Conservation (phyloP, 2,329 filamentous ascomycete species). For the Pezicula rhizophila region DNA sequence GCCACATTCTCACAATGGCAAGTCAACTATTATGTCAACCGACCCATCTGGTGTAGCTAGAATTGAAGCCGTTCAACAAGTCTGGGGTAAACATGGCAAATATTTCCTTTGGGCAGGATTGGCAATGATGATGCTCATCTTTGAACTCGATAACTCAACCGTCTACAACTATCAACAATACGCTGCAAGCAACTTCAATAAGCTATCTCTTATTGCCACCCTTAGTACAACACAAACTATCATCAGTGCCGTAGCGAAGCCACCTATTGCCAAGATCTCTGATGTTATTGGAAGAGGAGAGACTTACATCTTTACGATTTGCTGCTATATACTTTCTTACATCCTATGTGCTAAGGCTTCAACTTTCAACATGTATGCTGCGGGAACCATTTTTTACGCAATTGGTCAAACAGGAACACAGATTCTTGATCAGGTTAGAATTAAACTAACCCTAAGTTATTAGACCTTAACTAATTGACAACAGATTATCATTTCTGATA, state of each 20-base stretch:
- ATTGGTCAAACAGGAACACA: neutral
- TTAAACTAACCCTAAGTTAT: conserved; percentile 40
- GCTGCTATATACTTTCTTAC: conserved; percentile 49
- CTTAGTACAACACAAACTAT: conserved; percentile 29
- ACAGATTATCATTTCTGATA: conserved; percentile 56
- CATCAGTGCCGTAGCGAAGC: conserved; percentile 48
- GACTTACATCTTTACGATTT: conserved; percentile 49
- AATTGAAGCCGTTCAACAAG: conserved; percentile 20
- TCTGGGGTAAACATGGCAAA: conserved; percentile 20
- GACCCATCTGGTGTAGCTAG: conserved; percentile 11
- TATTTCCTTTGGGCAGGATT: conserved; percentile 19
- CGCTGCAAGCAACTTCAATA: conserved; percentile 27
- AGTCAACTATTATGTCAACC: too few relatives aligned
- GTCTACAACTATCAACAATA: conserved; percentile 28
- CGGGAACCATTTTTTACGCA: conserved; percentile 49
- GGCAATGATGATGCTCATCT: conserved; percentile 23
- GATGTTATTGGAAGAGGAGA: conserved; percentile 58
- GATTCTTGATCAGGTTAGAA: neutral
- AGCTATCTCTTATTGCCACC: conserved; percentile 25
- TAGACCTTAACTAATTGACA: conserved; percentile 53
- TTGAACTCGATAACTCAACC: conserved; percentile 26
- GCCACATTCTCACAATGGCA: too few relatives aligned
- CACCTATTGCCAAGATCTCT: conserved; percentile 54
- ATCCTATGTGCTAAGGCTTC: conserved; percentile 50
- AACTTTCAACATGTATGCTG: conserved; percentile 45